Evolutionary conservation across 345 rosid genomes (phyloP).

Genomic region (Arabis hirsuta): DNA sequence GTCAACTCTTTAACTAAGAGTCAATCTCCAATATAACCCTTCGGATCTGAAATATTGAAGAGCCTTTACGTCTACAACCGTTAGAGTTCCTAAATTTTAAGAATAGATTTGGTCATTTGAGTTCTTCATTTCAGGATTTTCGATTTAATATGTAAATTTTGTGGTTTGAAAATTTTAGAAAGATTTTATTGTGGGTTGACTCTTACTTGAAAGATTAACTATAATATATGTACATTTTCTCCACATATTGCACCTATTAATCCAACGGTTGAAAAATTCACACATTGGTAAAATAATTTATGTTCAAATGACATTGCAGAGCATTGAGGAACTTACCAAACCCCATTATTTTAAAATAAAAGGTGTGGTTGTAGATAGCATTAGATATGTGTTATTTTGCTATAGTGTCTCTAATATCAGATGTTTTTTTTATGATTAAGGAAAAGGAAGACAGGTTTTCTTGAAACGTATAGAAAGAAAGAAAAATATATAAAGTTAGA

Average conservation of each 20-base stretch:
- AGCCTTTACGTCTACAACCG: too few species aligned
- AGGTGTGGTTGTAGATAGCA: background rate
- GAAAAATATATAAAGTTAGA: background rate
- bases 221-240: background rate
- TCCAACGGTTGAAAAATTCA: background rate
- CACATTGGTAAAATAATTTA: background rate
- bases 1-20: too few species aligned
- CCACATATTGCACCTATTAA: conserved; percentile 3
- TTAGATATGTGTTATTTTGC: conserved; percentile 12
- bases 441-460: conserved; percentile 11
- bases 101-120: too few species aligned
- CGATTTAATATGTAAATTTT: too few species aligned
- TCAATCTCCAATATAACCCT: too few species aligned
- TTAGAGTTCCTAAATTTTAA: too few species aligned
- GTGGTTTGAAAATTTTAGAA: too few species aligned
- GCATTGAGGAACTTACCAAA: conserved; percentile 1
- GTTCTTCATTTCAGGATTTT: too few species aligned
- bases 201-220: background rate
- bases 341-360: background rate
- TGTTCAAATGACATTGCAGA: conserved; percentile 2
- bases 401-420: background rate
- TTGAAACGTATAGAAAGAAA: conserved; percentile 27
- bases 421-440: background rate
- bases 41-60: too few species aligned
- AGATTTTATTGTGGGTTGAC: too few species aligned